Conservation (phyloP, 2,329 filamentous ascomycete genomes). For the Zymoseptoria ardabiliae region DNA sequence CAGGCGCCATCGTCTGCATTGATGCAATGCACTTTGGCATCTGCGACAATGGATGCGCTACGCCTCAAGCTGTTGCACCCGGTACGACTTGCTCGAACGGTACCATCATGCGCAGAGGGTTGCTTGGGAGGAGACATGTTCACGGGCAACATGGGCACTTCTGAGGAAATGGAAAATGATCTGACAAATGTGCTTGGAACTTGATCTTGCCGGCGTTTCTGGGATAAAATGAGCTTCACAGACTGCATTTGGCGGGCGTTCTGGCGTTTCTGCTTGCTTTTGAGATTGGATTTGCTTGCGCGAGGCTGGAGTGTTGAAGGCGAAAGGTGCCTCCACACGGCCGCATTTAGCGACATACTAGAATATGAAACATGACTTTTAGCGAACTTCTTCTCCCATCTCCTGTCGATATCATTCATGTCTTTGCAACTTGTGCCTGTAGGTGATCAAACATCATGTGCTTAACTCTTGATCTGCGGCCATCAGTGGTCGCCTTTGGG, state of each 20-base stretch:
- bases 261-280: neutral
- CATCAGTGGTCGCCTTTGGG: too few relatives aligned
- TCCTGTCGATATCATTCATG: too few relatives aligned
- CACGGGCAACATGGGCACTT: neutral
- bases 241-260: neutral
- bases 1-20: slow-evolving; percentile 36
- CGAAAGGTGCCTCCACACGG: neutral
- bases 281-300: neutral
- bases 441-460: too few relatives aligned
- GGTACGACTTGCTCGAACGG: slow-evolving; percentile 40
- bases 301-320: neutral
- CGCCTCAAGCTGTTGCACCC: slow-evolving; percentile 36
- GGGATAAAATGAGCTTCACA: neutral
- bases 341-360: neutral
- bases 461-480: too few relatives aligned
- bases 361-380: neutral
- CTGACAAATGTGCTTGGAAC: too few relatives aligned
- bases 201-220: neutral
- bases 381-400: neutral
- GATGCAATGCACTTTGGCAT: slow-evolving; percentile 35
- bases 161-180: neutral
- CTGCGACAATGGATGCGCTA: slow-evolving; percentile 37
- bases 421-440: too few relatives aligned
- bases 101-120: slow-evolving; percentile 22
- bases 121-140: neutral